Percentiles rank a stretch among this genome's conserved stretches.
Conservation (phyloP, 345 rosid genomes). For the Cardamine chenopodiifolia region DNA sequence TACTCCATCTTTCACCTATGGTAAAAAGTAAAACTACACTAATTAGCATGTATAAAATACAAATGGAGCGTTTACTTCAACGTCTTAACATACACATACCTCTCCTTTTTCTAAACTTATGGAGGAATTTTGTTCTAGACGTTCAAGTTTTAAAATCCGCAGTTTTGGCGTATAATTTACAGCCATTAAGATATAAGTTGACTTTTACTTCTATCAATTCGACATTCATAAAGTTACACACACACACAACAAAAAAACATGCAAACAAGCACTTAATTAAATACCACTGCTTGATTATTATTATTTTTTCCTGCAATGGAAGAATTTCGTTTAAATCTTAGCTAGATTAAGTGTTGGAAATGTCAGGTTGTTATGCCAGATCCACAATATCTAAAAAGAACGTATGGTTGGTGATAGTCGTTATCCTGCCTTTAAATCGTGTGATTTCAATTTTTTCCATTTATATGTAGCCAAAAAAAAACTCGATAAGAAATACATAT, state of each 20-base stretch:
- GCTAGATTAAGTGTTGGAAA: not conserved
- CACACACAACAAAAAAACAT: not conserved
- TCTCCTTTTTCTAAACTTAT: not conserved
- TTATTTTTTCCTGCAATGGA: not conserved
- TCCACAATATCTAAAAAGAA: not conserved
- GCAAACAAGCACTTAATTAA: not conserved
- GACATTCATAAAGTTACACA: not conserved
- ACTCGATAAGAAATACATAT: too few relatives aligned
- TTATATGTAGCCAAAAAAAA: not conserved
- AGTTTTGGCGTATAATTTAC: not conserved
- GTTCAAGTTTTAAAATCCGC: not conserved
- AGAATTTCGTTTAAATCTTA: too few relatives aligned
- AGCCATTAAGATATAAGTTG: not conserved
- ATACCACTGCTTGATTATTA: not conserved
- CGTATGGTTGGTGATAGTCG: constrained; percentile 9
- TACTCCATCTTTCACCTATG: not conserved
- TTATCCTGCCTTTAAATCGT: not conserved
- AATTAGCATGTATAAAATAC: not conserved
- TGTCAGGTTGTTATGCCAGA: not conserved
- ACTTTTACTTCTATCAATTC: not conserved
- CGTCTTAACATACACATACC: not conserved
- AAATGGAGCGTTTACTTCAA: not conserved
- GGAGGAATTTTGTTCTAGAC: not conserved
- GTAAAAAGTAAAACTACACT: not conserved
- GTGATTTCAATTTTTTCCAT: not conserved